Evolutionary conservation across 2,329 filamentous ascomycete species (phyloP).

Genomic region (Sphaerostilbella broomeana): DNA sequence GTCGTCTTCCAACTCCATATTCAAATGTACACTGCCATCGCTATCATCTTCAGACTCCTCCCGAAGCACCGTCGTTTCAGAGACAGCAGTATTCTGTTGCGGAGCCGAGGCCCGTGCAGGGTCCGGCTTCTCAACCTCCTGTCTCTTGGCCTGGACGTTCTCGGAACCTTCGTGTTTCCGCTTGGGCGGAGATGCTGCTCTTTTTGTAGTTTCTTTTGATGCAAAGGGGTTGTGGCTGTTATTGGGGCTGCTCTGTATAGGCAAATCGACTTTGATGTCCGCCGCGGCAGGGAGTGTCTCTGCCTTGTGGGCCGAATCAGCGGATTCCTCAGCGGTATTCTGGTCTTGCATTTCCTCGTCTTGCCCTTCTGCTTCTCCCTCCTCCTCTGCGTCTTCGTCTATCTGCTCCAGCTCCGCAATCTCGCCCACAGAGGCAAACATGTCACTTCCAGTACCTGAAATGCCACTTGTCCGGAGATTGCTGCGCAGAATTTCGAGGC

Average conservation of each 20-base stretch:
- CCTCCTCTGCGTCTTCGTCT: conserved; percentile 33
- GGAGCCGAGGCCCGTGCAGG: conserved; percentile 6
- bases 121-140: conserved; percentile 30
- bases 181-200: conserved; percentile 28
- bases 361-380: conserved; percentile 27
- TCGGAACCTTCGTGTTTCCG: conserved; percentile 35
- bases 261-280: conserved; percentile 20
- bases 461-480: conserved; percentile 42
- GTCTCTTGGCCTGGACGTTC: conserved; percentile 31
- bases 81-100: conserved; percentile 15
- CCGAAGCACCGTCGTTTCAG: conserved; percentile 17
- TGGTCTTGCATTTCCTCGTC: conserved; percentile 16
- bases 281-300: conserved; percentile 15
- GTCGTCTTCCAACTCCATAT: conserved; percentile 52
- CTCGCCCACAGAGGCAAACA: conserved; percentile 24
- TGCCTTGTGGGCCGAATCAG: background rate
- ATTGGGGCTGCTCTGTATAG: conserved; percentile 31
- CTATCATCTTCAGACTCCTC: conserved; percentile 33
- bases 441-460: conserved; percentile 19
- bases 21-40: conserved; percentile 51
- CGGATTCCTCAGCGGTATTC: background rate
- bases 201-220: conserved; percentile 17
- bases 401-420: conserved; percentile 34
- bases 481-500: conserved; percentile 64
- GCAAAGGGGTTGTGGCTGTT: conserved; percentile 29